Conservation (phyloP, 2,329 filamentous ascomycete genomes). For the Ramularia collo-cygni region DNA sequence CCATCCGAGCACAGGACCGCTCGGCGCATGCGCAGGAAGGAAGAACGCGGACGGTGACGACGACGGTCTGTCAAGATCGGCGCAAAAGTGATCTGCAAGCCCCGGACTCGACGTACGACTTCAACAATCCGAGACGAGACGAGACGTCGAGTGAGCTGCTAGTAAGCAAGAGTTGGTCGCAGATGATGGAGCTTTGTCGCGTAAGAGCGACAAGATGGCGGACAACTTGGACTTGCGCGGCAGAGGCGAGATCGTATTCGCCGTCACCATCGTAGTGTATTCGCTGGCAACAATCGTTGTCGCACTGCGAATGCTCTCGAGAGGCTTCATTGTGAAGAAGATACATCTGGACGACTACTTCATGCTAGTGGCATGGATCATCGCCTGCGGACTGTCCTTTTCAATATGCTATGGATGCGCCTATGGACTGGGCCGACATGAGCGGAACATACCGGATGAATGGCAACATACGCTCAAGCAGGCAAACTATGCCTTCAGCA, state of each 20-base stretch:
- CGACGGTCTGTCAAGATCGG: no score
- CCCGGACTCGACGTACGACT: no score
- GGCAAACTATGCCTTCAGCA: slow-evolving; percentile 53
- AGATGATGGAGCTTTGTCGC: slow-evolving; percentile 12
- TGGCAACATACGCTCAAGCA: slow-evolving; percentile 49
- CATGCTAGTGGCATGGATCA: slow-evolving; percentile 71
- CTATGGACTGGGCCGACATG: slow-evolving; percentile 62
- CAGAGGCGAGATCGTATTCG: slow-evolving; percentile 49
- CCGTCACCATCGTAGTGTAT: slow-evolving; percentile 63
- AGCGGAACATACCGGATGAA: slow-evolving; percentile 49
- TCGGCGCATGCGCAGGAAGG: no score
- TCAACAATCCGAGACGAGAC: no score
- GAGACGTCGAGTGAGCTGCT: no score
- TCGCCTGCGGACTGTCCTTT: slow-evolving; percentile 62
- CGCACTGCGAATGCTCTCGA: slow-evolving; percentile 63
- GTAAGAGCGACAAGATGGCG: slow-evolving; percentile 12
- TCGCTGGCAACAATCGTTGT: slow-evolving; percentile 69
- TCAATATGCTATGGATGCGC: slow-evolving; percentile 58
- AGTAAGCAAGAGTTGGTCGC: slow-evolving; percentile 2
- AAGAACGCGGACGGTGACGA: no score
- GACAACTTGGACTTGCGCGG: slow-evolving; percentile 25
- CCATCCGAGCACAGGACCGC: no score
- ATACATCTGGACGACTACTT: slow-evolving; percentile 72
- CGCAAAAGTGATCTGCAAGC: no score
- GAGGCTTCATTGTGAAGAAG: slow-evolving; percentile 64